phyloP scores from a whole-genome alignment of 257 asterid genomes.

The Solanum arcanum region DNA sequence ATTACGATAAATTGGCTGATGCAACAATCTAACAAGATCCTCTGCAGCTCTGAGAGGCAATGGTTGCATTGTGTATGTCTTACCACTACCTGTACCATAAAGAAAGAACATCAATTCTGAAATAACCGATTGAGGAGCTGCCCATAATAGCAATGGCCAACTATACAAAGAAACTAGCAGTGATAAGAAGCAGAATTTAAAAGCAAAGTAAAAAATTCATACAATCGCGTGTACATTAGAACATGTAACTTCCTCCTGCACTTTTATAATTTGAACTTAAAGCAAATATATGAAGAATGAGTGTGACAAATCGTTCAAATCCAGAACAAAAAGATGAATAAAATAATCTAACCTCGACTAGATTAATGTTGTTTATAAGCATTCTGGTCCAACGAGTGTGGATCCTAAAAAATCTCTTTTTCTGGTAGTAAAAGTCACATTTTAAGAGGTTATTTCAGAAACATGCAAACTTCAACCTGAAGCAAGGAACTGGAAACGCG shows the following conservation, averaged over 20 bases:
- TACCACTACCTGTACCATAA: conserved; percentile 82
- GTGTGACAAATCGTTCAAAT: not conserved
- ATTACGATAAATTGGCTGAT: conserved; percentile 84
- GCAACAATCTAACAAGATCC: conserved; percentile 82
- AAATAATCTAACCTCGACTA: not conserved
- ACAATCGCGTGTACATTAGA: not conserved
- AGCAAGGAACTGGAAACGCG: not conserved
- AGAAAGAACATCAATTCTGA: not conserved
- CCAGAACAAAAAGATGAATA: not conserved
- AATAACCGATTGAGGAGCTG: not conserved
- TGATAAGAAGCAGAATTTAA: not conserved
- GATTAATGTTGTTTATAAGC: not conserved
- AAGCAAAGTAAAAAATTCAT: not conserved
- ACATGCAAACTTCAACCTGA: not conserved
- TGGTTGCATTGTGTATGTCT: conserved; percentile 98
- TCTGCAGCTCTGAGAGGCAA: conserved; percentile 95
- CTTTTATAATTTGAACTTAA: not conserved
- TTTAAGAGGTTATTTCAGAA: not conserved
- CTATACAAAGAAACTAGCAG: not conserved
- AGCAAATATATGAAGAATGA: not conserved
- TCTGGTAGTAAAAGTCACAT: not conserved
- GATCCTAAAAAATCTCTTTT: not conserved
- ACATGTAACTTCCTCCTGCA: not conserved
- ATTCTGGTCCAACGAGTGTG: not conserved
- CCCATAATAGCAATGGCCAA: not conserved